phyloP scores from a whole-genome alignment of 768 basidiomycete species.

The Tulasnella sp. region DNA sequence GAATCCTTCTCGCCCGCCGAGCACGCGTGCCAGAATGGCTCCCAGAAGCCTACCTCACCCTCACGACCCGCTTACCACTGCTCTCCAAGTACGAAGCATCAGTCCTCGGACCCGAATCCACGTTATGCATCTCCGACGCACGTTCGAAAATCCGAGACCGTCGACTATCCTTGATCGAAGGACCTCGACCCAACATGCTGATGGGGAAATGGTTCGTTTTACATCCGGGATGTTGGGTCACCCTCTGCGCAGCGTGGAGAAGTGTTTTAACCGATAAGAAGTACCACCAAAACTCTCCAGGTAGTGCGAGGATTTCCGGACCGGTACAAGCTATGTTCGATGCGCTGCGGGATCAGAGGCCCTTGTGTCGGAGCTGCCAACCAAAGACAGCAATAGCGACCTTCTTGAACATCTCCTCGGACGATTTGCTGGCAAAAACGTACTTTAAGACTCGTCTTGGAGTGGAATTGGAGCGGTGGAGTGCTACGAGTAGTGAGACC shows the following conservation, averaged over 20 bases:
- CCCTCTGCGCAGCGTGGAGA: neutral
- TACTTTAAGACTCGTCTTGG: neutral
- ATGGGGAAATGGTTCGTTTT: neutral
- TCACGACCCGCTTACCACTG: neutral
- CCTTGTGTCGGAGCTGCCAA: neutral
- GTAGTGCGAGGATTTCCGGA: neutral
- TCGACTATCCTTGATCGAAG: neutral
- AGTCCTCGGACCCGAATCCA: neutral
- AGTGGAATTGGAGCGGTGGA: neutral
- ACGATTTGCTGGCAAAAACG: neutral
- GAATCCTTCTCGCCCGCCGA: neutral
- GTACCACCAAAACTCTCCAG: neutral
- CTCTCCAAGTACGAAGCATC: neutral
- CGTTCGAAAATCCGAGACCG: neutral
- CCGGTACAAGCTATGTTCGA: neutral
- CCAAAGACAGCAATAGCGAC: neutral
- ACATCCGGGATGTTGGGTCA: neutral
- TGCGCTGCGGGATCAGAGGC: neutral
- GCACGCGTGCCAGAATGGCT: conserved; percentile 4
- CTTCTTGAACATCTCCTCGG: neutral
- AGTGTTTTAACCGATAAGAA: neutral
- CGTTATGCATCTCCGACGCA: neutral
- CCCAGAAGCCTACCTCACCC: neutral
- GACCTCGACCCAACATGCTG: neutral
- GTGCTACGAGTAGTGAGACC: neutral